Evolutionary conservation across 1,284 basidiomycete genomes (phyloP), one percentile per base, ranked within the genome.

Genomic region (Austroboletus rostrupii): DNA sequence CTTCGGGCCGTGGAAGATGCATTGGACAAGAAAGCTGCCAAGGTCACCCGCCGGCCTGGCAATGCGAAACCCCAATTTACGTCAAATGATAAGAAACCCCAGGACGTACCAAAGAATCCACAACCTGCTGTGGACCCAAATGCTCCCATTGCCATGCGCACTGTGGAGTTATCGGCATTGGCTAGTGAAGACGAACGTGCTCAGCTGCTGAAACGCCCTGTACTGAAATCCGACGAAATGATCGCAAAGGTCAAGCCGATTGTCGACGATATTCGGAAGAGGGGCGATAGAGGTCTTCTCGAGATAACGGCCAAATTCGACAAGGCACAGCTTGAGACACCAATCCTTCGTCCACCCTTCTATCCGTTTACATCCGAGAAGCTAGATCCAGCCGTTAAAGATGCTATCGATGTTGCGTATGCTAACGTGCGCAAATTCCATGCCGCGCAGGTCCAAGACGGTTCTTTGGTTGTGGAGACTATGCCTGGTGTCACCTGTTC

Each of bases 401-500:
- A 75, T 40, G 94, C 97, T 20, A 97, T 99, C 66, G 90, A 98
- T 65, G 75, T 81, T 51, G 97, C 97, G 2, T 99, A 99, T 67
- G 75, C 76, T 53, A 99, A 99, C 68, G 90, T 99, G 66, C 80
- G 79, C 70, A 87, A 84, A 61, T 97, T 97, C 80, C 94, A 97
- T 69, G 78, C 79, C 31, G 90, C 92, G 5, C 94, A 97, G 72
- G 74, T 82, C 17, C 84, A 87, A 52, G 77, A 77, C 42, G 77
- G 80, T 33, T 75, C 85, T 20, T 76, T 99, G 41, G 78, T 83
- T 11, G 91, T 99, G 14, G 93, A 98, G 71, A 99, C 97, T 8
- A 98, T 95, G 92, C 94, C 96, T 2, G 97, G 97, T 10, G 95
- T 99, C 26, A 85, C 92, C 2, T 97, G 94, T 72, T 88, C 91